phyloP scores from a whole-genome alignment of 2,329 filamentous ascomycete species.

The Neoarthrinium moseri region DNA sequence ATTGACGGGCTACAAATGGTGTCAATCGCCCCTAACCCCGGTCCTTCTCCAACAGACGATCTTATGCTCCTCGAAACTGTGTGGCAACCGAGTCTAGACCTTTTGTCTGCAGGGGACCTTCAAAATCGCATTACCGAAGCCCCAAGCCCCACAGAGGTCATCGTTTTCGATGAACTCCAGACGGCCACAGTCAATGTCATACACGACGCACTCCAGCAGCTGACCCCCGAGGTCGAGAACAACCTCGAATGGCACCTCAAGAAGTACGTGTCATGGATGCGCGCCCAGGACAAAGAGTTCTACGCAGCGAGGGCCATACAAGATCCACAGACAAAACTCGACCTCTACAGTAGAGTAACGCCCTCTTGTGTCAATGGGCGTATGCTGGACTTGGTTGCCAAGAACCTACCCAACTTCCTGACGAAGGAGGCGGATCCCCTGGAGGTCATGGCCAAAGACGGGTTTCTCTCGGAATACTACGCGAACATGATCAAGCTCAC shows the following conservation, averaged over 20 bases:
- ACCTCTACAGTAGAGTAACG: conserved; percentile 1
- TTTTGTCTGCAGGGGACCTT: neutral
- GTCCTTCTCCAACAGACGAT: neutral
- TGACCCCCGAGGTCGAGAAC: conserved; percentile 1
- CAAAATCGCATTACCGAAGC: neutral
- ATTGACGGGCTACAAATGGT: conserved; percentile 5
- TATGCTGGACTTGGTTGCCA: conserved; percentile 4
- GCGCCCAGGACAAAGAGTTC: neutral
- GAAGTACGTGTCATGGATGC: conserved; percentile 5
- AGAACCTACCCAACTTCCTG: conserved; percentile 2
- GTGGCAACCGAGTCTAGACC: conserved; percentile 1
- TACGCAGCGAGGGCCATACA: neutral
- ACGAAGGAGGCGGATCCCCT: conserved; percentile 3
- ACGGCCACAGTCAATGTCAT: conserved; percentile 6
- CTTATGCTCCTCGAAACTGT: neutral
- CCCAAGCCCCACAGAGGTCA: neutral
- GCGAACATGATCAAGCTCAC: conserved; percentile 5
- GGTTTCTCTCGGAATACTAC: conserved; percentile 8
- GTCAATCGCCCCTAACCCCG: neutral
- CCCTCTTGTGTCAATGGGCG: conserved; percentile 4
- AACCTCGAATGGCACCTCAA: conserved; percentile 2
- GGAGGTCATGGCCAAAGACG: conserved; percentile 6
- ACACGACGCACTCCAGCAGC: conserved; percentile 1
- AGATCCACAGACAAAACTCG: neutral
- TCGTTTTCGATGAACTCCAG: conserved; percentile 4